Evolutionary conservation across 1,139 yeast genomes (phyloP).

Genomic region (Saccharomyces pastorianus): DNA sequence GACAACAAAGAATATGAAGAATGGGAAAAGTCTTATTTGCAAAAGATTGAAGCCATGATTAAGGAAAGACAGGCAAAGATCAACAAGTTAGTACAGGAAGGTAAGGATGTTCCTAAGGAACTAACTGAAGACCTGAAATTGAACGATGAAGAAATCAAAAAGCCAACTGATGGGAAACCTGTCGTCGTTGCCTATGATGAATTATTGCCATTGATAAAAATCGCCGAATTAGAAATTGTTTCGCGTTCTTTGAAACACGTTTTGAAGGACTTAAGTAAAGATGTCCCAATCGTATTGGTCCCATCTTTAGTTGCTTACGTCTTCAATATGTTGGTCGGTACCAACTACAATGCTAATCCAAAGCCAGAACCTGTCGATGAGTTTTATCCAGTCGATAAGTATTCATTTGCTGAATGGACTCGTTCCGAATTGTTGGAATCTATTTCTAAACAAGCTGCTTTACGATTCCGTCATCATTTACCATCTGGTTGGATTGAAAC

Average conservation of each 20-base stretch:
- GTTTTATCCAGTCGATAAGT: slow-evolving; percentile 39
- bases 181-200: slow-evolving; percentile 27
- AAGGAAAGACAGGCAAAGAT: slow-evolving; percentile 36
- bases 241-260: slow-evolving; percentile 75
- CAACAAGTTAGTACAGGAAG: slow-evolving; percentile 30
- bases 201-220: slow-evolving; percentile 39
- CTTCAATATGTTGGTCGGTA: slow-evolving; percentile 65
- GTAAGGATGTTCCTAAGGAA: slow-evolving; percentile 32
- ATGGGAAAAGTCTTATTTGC: slow-evolving; percentile 28
- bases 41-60: slow-evolving; percentile 35
- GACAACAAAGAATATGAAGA: slow-evolving; percentile 33
- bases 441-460: slow-evolving; percentile 44
- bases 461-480: slow-evolving; percentile 56
- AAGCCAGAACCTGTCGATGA: slow-evolving; percentile 35
- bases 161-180: slow-evolving; percentile 30
- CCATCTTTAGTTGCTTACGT: slow-evolving; percentile 59
- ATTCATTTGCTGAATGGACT: slow-evolving; percentile 35
- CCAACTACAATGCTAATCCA: slow-evolving; percentile 40
- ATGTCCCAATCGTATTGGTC: slow-evolving; percentile 48
- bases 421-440: slow-evolving; percentile 38
- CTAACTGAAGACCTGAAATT: slow-evolving; percentile 31
- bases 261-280: slow-evolving; percentile 43
- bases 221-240: slow-evolving; percentile 62
- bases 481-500: slow-evolving; percentile 41
- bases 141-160: slow-evolving; percentile 34